These are phyloP conservation scores for Jaltomata sinuosa DNA, from an alignment of 257 asterid genomes.

Conservation along the genomic window DNA sequence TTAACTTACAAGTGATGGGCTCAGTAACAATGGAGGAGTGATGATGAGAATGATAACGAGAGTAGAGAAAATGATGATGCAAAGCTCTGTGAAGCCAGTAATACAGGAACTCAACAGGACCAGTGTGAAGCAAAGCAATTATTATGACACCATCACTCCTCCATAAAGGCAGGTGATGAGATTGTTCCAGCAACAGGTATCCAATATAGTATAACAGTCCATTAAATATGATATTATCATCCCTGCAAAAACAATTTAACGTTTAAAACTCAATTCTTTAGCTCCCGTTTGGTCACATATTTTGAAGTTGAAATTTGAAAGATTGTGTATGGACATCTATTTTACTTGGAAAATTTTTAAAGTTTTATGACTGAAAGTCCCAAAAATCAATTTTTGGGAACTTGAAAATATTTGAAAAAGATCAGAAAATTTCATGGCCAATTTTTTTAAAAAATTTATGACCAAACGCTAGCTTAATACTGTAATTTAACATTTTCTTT, in stretches of 20 bases:
- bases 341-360: neutral
- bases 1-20: slow-evolving; percentile 55
- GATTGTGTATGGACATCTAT: neutral
- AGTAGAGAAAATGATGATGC: slow-evolving; percentile 75
- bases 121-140: slow-evolving; percentile 37
- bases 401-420: no score
- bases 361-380: neutral
- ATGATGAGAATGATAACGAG: slow-evolving; percentile 83
- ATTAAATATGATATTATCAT: slow-evolving; percentile 57
- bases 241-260: slow-evolving; percentile 32
- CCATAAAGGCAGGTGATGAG: slow-evolving; percentile 43
- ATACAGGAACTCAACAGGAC: slow-evolving; percentile 65
- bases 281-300: neutral
- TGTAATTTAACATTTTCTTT: neutral
- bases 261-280: neutral
- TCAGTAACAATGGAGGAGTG: slow-evolving; percentile 75
- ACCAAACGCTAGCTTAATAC: neutral
- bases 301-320: no score
- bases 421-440: no score
- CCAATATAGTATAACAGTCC: slow-evolving; percentile 39
- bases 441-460: no score
- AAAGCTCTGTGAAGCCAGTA: slow-evolving; percentile 76
- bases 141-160: slow-evolving; percentile 45
- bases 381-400: no score
- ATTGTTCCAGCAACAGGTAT: neutral